Percentiles rank a stretch among this genome's conserved stretches.
These are phyloP conservation scores for Vitellaria paradoxa DNA, from an alignment of 179 eudicot genomes.

Conservation along the genomic window DNA sequence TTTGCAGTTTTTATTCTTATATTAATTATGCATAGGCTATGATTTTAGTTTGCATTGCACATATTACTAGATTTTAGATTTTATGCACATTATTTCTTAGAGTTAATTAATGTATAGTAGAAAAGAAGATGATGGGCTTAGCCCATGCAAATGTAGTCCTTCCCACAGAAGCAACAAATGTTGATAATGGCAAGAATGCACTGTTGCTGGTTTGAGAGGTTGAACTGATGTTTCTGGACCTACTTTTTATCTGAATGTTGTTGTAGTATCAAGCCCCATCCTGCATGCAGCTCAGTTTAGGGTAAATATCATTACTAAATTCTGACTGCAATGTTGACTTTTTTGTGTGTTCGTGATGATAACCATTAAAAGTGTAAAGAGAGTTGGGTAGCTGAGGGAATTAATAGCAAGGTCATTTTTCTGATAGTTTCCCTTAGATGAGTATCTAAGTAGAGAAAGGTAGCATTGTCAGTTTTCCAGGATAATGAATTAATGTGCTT, in stretches of 20 bases:
- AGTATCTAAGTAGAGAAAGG: not conserved
- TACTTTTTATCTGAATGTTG: not conserved
- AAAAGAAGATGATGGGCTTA: not conserved
- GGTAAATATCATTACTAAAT: not conserved
- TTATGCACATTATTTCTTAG: not conserved
- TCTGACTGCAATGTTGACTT: not conserved
- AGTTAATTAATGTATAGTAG: not conserved
- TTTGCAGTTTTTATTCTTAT: not conserved
- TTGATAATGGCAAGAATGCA: not conserved
- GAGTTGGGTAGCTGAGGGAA: not conserved
- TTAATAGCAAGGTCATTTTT: not conserved
- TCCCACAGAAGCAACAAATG: not conserved
- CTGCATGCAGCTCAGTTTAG: constrained; percentile 7
- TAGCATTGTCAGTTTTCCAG: not conserved
- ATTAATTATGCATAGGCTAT: not conserved
- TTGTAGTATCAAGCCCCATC: not conserved
- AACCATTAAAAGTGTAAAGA: not conserved
- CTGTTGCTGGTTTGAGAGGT: not conserved
- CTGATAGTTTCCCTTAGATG: not conserved
- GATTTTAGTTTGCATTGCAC: not conserved
- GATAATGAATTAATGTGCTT: too few relatives aligned
- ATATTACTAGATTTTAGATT: not conserved
- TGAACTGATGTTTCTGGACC: not conserved
- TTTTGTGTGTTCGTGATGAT: not conserved
- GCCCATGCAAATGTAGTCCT: not conserved